phyloP scores from a whole-genome alignment of 192 early-diverging fungal species.

The Coemansia sp. region DNA sequence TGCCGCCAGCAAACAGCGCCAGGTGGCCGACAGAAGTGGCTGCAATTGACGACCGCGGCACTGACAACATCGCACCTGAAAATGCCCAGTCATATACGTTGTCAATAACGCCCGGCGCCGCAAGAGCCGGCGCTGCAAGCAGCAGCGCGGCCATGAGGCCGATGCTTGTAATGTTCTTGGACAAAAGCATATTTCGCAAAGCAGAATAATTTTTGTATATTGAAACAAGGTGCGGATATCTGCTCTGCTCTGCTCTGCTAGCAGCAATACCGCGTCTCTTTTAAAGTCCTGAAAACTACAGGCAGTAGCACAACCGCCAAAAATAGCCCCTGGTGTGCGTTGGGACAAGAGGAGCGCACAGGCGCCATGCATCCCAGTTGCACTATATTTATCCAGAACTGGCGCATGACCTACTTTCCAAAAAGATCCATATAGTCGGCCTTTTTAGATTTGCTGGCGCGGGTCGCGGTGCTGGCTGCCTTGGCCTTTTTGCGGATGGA shows the following conservation, averaged over 20 bases:
- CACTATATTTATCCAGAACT: neutral
- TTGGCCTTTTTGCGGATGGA: constrained; percentile 24
- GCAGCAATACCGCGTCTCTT: neutral
- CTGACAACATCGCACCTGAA: constrained; percentile 34
- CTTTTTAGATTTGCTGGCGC: constrained; percentile 7
- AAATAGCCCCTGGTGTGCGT: constrained; percentile 4
- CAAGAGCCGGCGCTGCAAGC: neutral
- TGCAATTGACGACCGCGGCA: constrained; percentile 36
- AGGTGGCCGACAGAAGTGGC: constrained; percentile 30
- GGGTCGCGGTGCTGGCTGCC: neutral
- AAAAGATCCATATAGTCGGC: constrained; percentile 38
- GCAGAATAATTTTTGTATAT: neutral
- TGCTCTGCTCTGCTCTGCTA: too few species aligned
- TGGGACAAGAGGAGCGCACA: neutral
- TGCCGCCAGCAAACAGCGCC: constrained; percentile 52
- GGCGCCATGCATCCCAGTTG: neutral
- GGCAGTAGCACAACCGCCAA: neutral
- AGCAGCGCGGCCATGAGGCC: neutral
- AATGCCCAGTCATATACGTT: constrained; percentile 27
- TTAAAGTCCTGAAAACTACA: neutral
- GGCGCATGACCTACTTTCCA: constrained; percentile 9
- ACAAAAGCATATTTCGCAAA: neutral
- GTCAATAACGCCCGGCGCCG: constrained; percentile 4
- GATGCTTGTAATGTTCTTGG: neutral
- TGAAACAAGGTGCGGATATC: neutral